phyloP scores from a whole-genome alignment of 2,329 filamentous ascomycete species.

The Scedosporium boydii region DNA sequence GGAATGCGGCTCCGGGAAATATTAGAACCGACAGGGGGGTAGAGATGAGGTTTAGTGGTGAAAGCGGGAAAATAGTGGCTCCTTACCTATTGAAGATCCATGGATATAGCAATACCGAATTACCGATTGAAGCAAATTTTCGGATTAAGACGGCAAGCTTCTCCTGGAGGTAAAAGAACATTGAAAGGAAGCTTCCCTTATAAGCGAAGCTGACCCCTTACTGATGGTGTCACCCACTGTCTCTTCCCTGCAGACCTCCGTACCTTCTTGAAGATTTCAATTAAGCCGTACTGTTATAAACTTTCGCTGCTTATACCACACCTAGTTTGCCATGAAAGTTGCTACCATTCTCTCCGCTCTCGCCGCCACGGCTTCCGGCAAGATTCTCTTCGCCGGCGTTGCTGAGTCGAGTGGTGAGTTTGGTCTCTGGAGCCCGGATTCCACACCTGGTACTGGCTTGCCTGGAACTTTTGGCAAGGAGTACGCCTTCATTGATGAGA shows the following conservation, averaged over 20 bases:
- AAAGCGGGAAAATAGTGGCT: neutral
- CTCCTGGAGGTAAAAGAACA: neutral
- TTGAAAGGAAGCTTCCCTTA: neutral
- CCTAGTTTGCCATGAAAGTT: neutral
- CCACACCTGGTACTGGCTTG: neutral
- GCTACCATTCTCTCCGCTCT: neutral
- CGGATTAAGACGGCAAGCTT: no score
- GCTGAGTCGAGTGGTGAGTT: conserved; percentile 6
- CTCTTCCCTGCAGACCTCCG: neutral
- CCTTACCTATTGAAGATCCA: neutral
- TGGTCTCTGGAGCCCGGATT: conserved; percentile 1
- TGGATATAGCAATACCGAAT: neutral
- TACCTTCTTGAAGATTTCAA: neutral
- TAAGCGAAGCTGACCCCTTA: neutral
- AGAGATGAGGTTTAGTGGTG: neutral
- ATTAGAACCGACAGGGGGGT: neutral
- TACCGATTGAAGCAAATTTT: neutral
- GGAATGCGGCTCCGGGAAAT: conserved; percentile 1
- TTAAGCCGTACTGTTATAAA: neutral
- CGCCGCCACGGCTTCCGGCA: neutral
- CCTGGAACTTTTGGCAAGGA: conserved; percentile 2
- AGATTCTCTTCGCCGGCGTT: conserved; percentile 4
- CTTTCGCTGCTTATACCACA: neutral
- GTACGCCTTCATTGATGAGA: conserved; percentile 5
- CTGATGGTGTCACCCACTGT: neutral